Evolutionary conservation across 78 protist genomes (phyloP), one percentile per base, ranked within the genome.

Genomic region (Cyanophora paradoxa): DNA sequence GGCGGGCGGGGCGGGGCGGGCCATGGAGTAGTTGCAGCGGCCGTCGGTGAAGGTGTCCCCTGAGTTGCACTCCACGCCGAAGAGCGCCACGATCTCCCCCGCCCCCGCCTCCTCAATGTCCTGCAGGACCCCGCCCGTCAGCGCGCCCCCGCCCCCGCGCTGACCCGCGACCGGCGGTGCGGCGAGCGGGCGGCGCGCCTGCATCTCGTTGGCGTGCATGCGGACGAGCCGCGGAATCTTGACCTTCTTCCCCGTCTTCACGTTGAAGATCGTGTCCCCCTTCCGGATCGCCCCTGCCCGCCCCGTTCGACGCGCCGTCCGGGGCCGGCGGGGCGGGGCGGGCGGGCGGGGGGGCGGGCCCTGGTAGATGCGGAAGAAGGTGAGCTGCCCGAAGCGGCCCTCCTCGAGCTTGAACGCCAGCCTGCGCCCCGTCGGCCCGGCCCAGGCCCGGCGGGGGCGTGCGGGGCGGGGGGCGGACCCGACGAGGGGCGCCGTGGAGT

Each of bases 61-160:
- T 24, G 97, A 85, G 37, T 87, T 40, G 85, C 95, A 90, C 37
- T 94, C 97, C 14, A 95, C 80, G 59, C 99, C 99, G 58, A 90
- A 91, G 84, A 92, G 67, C 24, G 97, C 99, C 37, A 94, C 83
- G 74, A 95, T 94, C 74, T 95, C 97, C 39, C 99, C 99, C 5
- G 96, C 82, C 17, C 16, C 33, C 26, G 48, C 74, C 24, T 39
- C 14, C 4, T 57, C 71, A 30, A 88, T 81, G 37, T 88, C 94
- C 50, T 90, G n/a, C n/a, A n/a, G n/a, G n/a, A n/a, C n/a, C n/a
- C n/a, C n/a, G n/a, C n/a, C n/a, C n/a, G n/a, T n/a, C n/a, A n/a
- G n/a, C n/a, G n/a, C n/a, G n/a, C n/a, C n/a, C n/a, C n/a, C n/a
- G n/a, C n/a, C n/a, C n/a, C n/a, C n/a, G n/a, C n/a, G n/a, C n/a